Percentiles rank a stretch among this genome's conserved stretches.
phyloP scores from a whole-genome alignment of 495 filamentous ascomycete species.

The Melanomma pulvis-pyrius region DNA sequence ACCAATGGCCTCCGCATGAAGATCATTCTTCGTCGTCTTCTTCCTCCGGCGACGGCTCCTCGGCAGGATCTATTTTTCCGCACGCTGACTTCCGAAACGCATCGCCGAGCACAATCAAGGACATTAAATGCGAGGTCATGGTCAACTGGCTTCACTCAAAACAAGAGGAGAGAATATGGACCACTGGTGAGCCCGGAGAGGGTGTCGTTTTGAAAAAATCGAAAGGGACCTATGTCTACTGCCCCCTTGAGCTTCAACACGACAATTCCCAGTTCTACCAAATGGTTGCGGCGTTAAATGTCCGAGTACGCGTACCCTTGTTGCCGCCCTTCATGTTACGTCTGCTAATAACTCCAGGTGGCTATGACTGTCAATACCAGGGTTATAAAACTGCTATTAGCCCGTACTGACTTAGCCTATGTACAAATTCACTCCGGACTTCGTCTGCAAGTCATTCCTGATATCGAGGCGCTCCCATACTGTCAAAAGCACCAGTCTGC shows the following conservation, averaged over 20 bases:
- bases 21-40: not conserved
- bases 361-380: conserved; percentile 63
- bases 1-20: not conserved
- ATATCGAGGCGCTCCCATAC: conserved; percentile 55
- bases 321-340: not conserved
- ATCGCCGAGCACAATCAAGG: conserved; percentile 47
- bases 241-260: conserved; percentile 56
- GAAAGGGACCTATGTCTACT: conserved; percentile 57
- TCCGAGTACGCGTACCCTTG: conserved; percentile 47
- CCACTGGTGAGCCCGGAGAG: conserved; percentile 57
- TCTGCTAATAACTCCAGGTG: conserved; percentile 46
- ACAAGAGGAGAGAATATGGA: conserved; percentile 62
- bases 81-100: conserved; percentile 52
- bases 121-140: conserved; percentile 63
- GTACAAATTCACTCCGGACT: conserved; percentile 61
- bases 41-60: not conserved
- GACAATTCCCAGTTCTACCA: conserved; percentile 54
- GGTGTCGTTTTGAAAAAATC: conserved; percentile 64
- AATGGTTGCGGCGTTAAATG: conserved; percentile 58
- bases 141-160: conserved; percentile 64
- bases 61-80: not conserved
- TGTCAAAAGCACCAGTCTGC: conserved; percentile 69
- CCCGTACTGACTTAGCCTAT: conserved; percentile 50
- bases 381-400: conserved; percentile 59
- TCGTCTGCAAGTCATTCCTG: conserved; percentile 61